A percentile compares a stretch with the other conserved stretches of the same genome.
Evolutionary conservation across 169 alveolate species (phyloP).

Genomic region (Toxoplasma gondii): DNA sequence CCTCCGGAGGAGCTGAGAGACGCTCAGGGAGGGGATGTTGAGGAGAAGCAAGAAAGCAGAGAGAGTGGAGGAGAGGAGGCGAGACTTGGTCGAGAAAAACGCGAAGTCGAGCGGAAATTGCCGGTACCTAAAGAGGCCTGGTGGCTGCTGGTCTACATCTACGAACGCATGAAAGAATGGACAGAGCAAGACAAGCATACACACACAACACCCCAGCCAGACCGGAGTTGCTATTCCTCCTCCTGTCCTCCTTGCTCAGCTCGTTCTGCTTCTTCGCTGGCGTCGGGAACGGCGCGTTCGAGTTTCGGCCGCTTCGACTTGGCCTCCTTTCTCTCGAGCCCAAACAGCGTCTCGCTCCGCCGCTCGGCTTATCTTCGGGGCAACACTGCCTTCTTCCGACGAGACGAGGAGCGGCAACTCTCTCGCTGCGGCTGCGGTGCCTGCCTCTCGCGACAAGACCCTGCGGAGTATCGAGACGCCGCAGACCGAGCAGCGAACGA

Average conservation of each 20-base stretch:
- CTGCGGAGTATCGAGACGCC: background rate
- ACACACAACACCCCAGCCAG: background rate
- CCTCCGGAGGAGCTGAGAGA: background rate
- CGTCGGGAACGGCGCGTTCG: background rate
- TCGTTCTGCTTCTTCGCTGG: background rate
- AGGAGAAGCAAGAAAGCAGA: background rate
- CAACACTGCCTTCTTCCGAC: background rate
- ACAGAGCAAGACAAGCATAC: background rate
- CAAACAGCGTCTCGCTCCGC: background rate
- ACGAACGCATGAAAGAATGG: background rate
- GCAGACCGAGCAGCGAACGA: background rate
- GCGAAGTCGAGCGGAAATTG: background rate
- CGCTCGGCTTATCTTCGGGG: background rate
- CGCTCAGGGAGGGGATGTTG: no score
- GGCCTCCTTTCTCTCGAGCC: background rate
- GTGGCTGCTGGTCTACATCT: slow-evolving; percentile 65
- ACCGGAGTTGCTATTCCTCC: background rate
- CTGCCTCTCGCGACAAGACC: background rate
- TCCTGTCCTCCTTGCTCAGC: background rate
- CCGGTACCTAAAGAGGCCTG: slow-evolving; percentile 66
- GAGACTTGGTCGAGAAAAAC: background rate
- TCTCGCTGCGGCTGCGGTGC: background rate
- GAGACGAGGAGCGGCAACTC: background rate
- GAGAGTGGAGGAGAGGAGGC: background rate
- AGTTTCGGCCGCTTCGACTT: background rate